phyloP scores from a whole-genome alignment of 345 rosid species.

The Camelina neglecta region DNA sequence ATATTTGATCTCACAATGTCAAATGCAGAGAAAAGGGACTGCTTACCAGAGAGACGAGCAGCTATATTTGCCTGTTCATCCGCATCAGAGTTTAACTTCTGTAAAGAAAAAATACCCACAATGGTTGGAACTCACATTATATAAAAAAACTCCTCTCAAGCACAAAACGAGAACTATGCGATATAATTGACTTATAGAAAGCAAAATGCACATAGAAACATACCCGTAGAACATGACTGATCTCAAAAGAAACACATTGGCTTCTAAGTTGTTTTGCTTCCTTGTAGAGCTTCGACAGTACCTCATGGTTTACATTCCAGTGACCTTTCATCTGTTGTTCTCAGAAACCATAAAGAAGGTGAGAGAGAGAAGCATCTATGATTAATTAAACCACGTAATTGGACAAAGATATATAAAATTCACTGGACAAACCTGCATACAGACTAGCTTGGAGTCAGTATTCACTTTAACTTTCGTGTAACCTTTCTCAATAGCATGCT shows the following conservation, averaged over 20 bases:
- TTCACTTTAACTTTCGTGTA: slow-evolving; percentile 59
- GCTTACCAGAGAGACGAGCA: slow-evolving; percentile 67
- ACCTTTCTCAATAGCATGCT: slow-evolving; percentile 74
- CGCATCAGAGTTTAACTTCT: slow-evolving; percentile 75
- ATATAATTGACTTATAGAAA: neutral
- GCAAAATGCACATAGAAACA: neutral
- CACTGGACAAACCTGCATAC: slow-evolving; percentile 70
- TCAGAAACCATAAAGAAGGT: slow-evolving; percentile 30
- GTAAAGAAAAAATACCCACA: slow-evolving; percentile 15
- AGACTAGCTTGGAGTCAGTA: slow-evolving; percentile 93
- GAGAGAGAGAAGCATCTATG: neutral
- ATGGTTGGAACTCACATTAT: slow-evolving; percentile 26
- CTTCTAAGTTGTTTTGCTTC: slow-evolving; percentile 59
- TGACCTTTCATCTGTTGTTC: slow-evolving; percentile 69
- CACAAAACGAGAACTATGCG: neutral
- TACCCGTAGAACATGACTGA: slow-evolving; percentile 81
- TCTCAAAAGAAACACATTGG: slow-evolving; percentile 63
- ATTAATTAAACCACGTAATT: neutral
- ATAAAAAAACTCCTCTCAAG: slow-evolving; percentile 12
- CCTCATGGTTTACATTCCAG: slow-evolving; percentile 69
- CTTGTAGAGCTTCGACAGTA: slow-evolving; percentile 51
- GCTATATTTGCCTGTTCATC: slow-evolving; percentile 90
- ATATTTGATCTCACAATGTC: neutral
- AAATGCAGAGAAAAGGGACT: slow-evolving; percentile 14
- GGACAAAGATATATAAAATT: neutral